Base-by-base conservation (phyloP, 371 early-diverging fungal species). In the Lichtheimia ramosa region DNA sequence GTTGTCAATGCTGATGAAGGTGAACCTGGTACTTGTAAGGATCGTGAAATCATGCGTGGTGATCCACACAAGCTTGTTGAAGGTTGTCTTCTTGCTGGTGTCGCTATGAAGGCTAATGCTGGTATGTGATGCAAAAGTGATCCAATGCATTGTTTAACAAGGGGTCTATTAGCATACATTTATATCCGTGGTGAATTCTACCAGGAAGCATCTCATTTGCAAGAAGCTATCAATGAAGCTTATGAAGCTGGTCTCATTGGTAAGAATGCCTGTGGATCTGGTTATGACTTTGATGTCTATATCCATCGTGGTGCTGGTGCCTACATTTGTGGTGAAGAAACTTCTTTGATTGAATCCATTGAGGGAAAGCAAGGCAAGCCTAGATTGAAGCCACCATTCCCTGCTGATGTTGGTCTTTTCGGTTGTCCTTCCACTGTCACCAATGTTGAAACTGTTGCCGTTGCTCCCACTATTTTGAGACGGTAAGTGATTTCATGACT, bases 311-410 rank as follows among this genome's bases (percentile, higher is more conserved):
- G 98, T 59, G 98, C 95, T 42, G 96, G 98, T 68, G 98, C 97
- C 34, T 97, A 97, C 73, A 96, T 97, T 63, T 97, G 98, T 71
- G 98, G 98, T 68, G 98, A 97, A 73, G 98, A 97, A 74, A 97
- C 98, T 20, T 92, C 96, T 56, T 85, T 97, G 69, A 97, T 97
- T 68, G 98, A 97, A 83, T 93, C 94, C 27, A 86, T 97, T 51
- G 98, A 97, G 74, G 98, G 98, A 63, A 96, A 96, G 83, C 94
- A 93, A 68, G 98, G 98, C 43, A 97, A 97, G 86, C 98, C 98
- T 27, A 86, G 98, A 66, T 75, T 97, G 68, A 97, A 97, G 92
- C 98, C 98, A 43, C 98, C 98, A 61, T 97, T 97, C 90, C 98
- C 98, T 27, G 98, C 98, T 58, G 97, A 97, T 73, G 92, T 95